Percentiles rank a stretch among this genome's conserved stretches.
These are phyloP conservation scores for Canariomyces notabilis DNA, from an alignment of 2,329 filamentous ascomycete species.

Conservation along the genomic window DNA sequence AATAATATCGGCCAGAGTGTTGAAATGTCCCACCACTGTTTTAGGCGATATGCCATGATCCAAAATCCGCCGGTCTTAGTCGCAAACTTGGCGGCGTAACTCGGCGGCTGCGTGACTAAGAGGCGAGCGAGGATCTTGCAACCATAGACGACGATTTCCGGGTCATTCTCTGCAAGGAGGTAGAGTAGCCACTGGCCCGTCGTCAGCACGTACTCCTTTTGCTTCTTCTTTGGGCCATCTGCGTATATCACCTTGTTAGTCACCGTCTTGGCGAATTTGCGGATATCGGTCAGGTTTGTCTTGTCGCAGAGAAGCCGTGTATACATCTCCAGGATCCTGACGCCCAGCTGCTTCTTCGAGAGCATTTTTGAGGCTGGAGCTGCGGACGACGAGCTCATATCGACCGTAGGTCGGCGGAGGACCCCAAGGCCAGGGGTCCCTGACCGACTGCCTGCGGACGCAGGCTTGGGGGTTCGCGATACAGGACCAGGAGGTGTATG, in stretches of 20 bases:
- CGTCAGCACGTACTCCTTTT: slow-evolving; percentile 30
- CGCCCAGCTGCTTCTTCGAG: slow-evolving; percentile 66
- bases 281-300: slow-evolving; percentile 62
- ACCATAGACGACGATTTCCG: slow-evolving; percentile 74
- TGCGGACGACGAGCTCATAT: slow-evolving; percentile 25
- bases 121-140: slow-evolving; percentile 79
- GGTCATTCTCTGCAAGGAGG: slow-evolving; percentile 79
- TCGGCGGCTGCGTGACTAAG: slow-evolving; percentile 72
- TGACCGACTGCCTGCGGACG: slow-evolving; percentile 35
- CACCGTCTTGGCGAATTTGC: slow-evolving; percentile 88
- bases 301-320: slow-evolving; percentile 71
- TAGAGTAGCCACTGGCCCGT: slow-evolving; percentile 76
- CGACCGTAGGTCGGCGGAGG: slow-evolving; percentile 35
- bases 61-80: slow-evolving; percentile 80
- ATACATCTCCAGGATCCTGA: slow-evolving; percentile 72
- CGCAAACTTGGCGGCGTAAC: slow-evolving; percentile 80
- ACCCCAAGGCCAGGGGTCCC: slow-evolving; percentile 35
- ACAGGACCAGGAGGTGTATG: slow-evolving; percentile 52
- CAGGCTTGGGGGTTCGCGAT: slow-evolving; percentile 47
- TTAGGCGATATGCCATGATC: slow-evolving; percentile 76
- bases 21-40: slow-evolving; percentile 82
- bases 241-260: slow-evolving; percentile 73
- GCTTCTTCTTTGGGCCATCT: slow-evolving; percentile 19
- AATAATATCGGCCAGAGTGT: slow-evolving; percentile 85
- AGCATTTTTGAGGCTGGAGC: slow-evolving; percentile 37